Percentiles rank a stretch among this genome's conserved stretches.
Evolutionary conservation across 495 filamentous ascomycete genomes (phyloP).

Genomic region (Aspergillus homomorphus): DNA sequence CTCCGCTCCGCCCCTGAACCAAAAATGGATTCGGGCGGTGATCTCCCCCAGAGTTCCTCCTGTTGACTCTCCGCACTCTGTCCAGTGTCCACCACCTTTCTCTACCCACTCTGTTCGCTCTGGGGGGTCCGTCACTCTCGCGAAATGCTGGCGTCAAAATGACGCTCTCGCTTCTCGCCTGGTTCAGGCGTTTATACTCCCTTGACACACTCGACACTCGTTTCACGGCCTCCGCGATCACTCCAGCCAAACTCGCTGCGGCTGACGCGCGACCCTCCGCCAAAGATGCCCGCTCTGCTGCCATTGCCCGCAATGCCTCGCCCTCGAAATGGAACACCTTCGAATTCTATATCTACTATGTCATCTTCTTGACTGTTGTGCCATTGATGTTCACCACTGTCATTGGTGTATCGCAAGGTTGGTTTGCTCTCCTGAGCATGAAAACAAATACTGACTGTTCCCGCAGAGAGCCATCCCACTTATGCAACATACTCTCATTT

Average conservation of each 20-base stretch:
- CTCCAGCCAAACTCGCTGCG: constrained; percentile 57
- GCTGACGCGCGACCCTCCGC: constrained; percentile 44
- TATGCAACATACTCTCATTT: constrained; percentile 69
- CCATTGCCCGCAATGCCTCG: constrained; percentile 41
- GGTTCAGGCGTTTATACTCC: constrained; percentile 30
- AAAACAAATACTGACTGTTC: constrained; percentile 16
- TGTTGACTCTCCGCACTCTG: constrained; percentile 10
- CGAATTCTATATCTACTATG: constrained; percentile 82
- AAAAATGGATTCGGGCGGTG: constrained; percentile 8
- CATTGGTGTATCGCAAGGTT: constrained; percentile 84
- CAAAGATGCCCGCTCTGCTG: constrained; percentile 46
- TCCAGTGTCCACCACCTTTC: constrained; percentile 2
- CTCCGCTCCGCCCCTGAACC: constrained; percentile 19
- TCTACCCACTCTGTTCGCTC: background rate
- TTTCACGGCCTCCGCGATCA: constrained; percentile 69
- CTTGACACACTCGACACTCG: constrained; percentile 93
- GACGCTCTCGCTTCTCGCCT: constrained; percentile 23
- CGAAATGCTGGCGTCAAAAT: constrained; percentile 41
- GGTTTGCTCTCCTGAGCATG: constrained; percentile 11
- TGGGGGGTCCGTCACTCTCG: background rate
- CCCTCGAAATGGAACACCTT: constrained; percentile 77
- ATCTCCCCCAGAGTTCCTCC: constrained; percentile 2
- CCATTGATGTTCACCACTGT: constrained; percentile 89
- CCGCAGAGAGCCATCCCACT: constrained; percentile 72
- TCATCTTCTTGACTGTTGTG: constrained; percentile 63